These are phyloP conservation scores for Yamadazyma paraphyllophila DNA, from an alignment of 805 yeast genomes.

Conservation along the genomic window DNA sequence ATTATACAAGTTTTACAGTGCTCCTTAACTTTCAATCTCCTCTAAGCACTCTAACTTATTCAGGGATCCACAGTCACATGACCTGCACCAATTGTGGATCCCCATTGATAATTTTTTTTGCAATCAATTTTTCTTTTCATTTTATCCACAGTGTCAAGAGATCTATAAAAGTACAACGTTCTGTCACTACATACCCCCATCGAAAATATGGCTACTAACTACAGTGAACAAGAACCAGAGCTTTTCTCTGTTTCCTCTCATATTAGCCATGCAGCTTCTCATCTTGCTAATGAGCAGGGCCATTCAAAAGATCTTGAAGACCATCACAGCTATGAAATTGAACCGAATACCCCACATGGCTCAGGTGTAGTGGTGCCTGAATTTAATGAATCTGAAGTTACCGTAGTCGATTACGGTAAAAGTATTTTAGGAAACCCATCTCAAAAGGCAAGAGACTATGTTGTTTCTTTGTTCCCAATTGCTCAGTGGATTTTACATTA, in stretches of 20 bases:
- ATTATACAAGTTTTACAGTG: neutral
- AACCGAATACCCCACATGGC: neutral
- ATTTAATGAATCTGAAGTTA: slow-evolving; percentile 32
- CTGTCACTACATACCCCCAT: neutral
- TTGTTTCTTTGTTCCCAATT: slow-evolving; percentile 73
- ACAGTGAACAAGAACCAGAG: slow-evolving; percentile 7
- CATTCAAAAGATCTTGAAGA: slow-evolving; percentile 1
- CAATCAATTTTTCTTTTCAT: slow-evolving; percentile 2
- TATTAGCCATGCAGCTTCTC: neutral
- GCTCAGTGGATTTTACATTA: slow-evolving; percentile 82
- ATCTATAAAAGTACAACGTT: neutral
- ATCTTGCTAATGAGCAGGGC: slow-evolving; percentile 2
- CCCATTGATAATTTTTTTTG: slow-evolving; percentile 1
- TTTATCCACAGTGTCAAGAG: slow-evolving; percentile 1
- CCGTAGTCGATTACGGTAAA: slow-evolving; percentile 32
- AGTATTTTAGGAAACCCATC: slow-evolving; percentile 37
- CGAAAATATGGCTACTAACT: neutral
- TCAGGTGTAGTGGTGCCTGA: slow-evolving; percentile 29
- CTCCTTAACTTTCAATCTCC: neutral
- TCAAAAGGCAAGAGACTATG: slow-evolving; percentile 42
- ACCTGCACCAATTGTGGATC: slow-evolving; percentile 5
- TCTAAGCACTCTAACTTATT: neutral
- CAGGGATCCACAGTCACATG: slow-evolving; percentile 7
- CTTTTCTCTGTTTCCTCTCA: slow-evolving; percentile 10
- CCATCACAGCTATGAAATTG: slow-evolving; percentile 8